Conservation (phyloP, 2,329 filamentous ascomycete species). For the Botryotinia calthae region DNA sequence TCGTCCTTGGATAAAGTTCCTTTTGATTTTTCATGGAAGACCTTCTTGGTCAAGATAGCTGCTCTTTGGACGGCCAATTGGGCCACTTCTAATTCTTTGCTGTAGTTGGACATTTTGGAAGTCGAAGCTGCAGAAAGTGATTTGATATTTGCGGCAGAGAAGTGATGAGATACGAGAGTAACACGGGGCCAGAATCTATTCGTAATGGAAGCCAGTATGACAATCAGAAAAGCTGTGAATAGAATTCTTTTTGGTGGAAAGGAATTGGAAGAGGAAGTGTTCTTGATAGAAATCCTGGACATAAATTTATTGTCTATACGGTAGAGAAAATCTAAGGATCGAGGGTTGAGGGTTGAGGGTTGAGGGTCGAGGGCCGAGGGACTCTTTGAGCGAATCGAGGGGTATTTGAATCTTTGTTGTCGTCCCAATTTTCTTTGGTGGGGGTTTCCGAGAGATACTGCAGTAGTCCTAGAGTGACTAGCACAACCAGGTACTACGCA, state of each 20-base stretch:
- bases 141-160: conserved; percentile 26
- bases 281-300: neutral
- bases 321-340: neutral
- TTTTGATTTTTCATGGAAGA: conserved; percentile 87
- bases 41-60: conserved; percentile 69
- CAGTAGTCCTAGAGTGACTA: too few species aligned
- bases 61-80: conserved; percentile 87
- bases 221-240: conserved; percentile 31
- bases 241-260: conserved; percentile 26
- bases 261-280: neutral
- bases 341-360: too few species aligned
- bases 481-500: neutral
- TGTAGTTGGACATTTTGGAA: conserved; percentile 52
- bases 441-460: neutral
- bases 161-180: conserved; percentile 35
- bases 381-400: conserved; percentile 1
- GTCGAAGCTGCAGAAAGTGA: conserved; percentile 25
- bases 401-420: conserved; percentile 14
- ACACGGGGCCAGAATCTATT: conserved; percentile 34
- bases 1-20: conserved; percentile 93
- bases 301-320: neutral
- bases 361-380: too few species aligned
- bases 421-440: conserved; percentile 17
- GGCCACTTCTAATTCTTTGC: conserved; percentile 76
- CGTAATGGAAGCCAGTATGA: conserved; percentile 36